Percentiles rank a stretch among this genome's conserved stretches.
Conservation (phyloP, 257 asterid species). For the Haberlea rhodopensis region DNA sequence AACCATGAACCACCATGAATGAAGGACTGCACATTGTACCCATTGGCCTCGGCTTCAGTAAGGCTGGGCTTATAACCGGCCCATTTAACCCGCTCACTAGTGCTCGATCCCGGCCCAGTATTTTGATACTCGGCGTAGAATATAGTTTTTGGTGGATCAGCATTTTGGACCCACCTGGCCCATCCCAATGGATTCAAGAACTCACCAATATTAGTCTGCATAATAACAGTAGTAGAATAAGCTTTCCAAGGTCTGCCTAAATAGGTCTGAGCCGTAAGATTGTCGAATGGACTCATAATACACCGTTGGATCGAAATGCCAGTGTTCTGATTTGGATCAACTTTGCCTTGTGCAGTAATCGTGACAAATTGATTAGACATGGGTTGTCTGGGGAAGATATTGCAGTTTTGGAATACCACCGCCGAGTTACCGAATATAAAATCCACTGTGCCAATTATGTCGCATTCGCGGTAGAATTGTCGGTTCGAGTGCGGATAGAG, state of each 20-base stretch:
- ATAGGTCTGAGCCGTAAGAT: slow-evolving; percentile 50
- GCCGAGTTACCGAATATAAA: slow-evolving; percentile 79
- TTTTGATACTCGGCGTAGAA: slow-evolving; percentile 67
- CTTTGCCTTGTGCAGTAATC: slow-evolving; percentile 83
- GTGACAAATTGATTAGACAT: slow-evolving; percentile 67
- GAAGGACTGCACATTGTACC: slow-evolving; percentile 48
- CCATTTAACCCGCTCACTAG: slow-evolving; percentile 56
- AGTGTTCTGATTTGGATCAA: slow-evolving; percentile 64
- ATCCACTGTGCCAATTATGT: slow-evolving; percentile 75
- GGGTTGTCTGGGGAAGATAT: slow-evolving; percentile 73
- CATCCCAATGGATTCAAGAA: slow-evolving; percentile 65
- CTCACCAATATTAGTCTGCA: slow-evolving; percentile 50
- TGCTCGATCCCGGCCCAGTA: slow-evolving; percentile 58
- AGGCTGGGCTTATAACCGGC: slow-evolving; percentile 48
- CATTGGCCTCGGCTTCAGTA: slow-evolving; percentile 37
- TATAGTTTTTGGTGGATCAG: slow-evolving; percentile 48
- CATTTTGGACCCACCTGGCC: slow-evolving; percentile 50
- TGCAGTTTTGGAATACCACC: slow-evolving; percentile 69
- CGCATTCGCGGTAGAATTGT: slow-evolving; percentile 81
- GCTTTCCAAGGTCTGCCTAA: slow-evolving; percentile 83
- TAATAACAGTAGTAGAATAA: slow-evolving; percentile 56
- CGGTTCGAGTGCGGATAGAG: slow-evolving; percentile 80
- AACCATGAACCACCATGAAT: slow-evolving; percentile 62
- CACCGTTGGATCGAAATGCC: slow-evolving; percentile 78
- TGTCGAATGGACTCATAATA: slow-evolving; percentile 42